Evolutionary conservation across 2,329 filamentous ascomycete species (phyloP), one percentile per base, ranked within the genome.

Genomic region (Scedosporium minutisporum): DNA sequence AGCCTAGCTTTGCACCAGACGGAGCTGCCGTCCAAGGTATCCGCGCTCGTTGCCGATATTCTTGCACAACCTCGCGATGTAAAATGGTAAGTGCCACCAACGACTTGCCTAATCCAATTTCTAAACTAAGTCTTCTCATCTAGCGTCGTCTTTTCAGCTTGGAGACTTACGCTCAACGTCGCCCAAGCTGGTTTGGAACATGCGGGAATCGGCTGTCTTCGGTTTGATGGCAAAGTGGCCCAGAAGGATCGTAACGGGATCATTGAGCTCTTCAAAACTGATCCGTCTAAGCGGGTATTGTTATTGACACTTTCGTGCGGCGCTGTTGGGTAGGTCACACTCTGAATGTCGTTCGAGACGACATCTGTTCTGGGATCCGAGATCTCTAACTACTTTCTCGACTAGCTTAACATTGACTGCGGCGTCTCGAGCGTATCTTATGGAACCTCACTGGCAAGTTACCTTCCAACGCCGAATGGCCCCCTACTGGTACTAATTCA

Each of bases 111-210:
- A 38, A 38, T 14, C 10, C 10, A 38, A 38, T 42, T 41, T 42
- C 53, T 29, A 63, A 42, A 42, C 29, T 65, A 42, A 66, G 53
- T 53, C 67, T 42, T 63, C 29, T 33, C 29, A 33, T 6, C 1
- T 9, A 82, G 80, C 58, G 72, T 82, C 16, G 74, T 83, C 0
- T 84, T 84, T 63, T 82, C 80, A 0, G 77, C 71, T 0, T 83
- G 81, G 81, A 74, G 77, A 16, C 66, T 75, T 10, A 82, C 76
- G 0, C 76, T 84, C 1, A 75, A 82, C 51, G 62, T 82, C 1
- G 70, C 82, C 0, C 71, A 79, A 59, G 65, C 63, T 1, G 77
- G 75, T 0, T 68, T 83, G 0, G 64, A 71, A 0, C 63, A 74
- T 16, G 67, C 70, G 0, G 62, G 58, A 0, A 74, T 83, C 3